Base-by-base conservation (phyloP, 1,284 basidiomycete species). In the Trichosporon inkin region DNA sequence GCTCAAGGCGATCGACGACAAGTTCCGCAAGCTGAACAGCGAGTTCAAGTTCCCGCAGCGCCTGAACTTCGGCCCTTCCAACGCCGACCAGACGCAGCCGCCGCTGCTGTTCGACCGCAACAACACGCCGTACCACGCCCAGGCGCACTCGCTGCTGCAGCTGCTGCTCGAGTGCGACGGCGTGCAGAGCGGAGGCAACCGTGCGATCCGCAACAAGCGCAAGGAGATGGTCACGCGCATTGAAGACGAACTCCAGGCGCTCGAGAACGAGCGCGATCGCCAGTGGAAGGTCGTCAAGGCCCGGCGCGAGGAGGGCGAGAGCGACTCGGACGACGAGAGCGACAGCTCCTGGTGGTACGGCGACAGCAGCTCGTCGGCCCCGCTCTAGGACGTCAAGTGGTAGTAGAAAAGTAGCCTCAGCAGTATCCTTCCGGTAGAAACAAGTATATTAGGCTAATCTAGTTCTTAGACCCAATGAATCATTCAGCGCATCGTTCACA, bases 101-200 rank as follows among this genome's bases (percentile, higher is more conserved):
- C 65, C 74, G 16, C 72, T 81, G 37, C 71, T 75, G 1, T 86
- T 82, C 77, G 83, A 82, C 39, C 72, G 82, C 2, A 73, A 69
- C 56, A 86, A 86, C 71, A 81, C 83, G 14, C 80, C 84, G 0
- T 76, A 87, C 24, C 82, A 84, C 53, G 82, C 79, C 56, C 85
- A 85, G 71, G 83, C 85, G 60, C 81, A 86, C 64, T 80, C 80
- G 19, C 79, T 89, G 56, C 82, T 84, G 55, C 82, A 83, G 56
- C 74, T 90, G 11, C 78, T 90, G 34, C 81, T 84, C 47, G 79
- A 81, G 60, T 81, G 89, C 6, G 88, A 90, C 66, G 84, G 81
- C 0, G 82, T 89, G 5, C 83, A 87, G 64, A 86, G 84, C 64
- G 81, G 81, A 67, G 88, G 88, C 0, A 81, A 85, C 62, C 71